Base-by-base conservation (phyloP, 495 filamentous ascomycete species). In the Aspergillus sclerotioniger region DNA sequence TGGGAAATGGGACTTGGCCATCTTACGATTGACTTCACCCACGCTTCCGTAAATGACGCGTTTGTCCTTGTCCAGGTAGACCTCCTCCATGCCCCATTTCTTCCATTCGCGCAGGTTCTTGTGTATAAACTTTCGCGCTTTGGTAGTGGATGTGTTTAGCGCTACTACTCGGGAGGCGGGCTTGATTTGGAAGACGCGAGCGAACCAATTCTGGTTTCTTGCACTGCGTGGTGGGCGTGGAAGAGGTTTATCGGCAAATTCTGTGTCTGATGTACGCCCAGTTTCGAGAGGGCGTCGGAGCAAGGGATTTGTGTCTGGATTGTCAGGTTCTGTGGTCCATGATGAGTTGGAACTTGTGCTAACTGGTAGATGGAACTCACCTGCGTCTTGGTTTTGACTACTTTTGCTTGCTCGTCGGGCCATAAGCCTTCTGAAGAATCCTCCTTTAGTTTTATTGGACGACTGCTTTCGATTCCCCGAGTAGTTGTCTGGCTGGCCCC, bases 121-220 rank as follows among this genome's bases (percentile, higher is more conserved):
- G 33, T 85, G 81, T 5, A 96, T 74, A 57, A 95, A 91, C 61
- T 87, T 87, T 33, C 91, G 84, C 17, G 86, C 86, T 53, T 85
- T 85, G 19, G 82, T 72, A 50, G 85, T 87, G 3, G 84, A 80
- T 19, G 89, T 77, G 6, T 81, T 80, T 62, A 98, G 87, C 67
- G 90, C 91, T 10, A 97, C 67, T 8, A 87, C 79, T 52, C 82
- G 81, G 28, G 76, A 84, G 0, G 87, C 87, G 0, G 94, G 93
- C 65, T 94, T 96, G 69, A 97, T 87, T 48, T 91, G 85, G 73
- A 98, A 88, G 19, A 98, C 83, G 15, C 89, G 87, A 33, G 88
- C 84, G 49, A 98, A 80, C 91, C 92, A 96, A 57, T 88, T 94
- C 58, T 87, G 80, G 57, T 57, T 65, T 3, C 50, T 44, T 15